Conservation (phyloP, 2,329 filamentous ascomycete species). For the Diplodia corticola region DNA sequence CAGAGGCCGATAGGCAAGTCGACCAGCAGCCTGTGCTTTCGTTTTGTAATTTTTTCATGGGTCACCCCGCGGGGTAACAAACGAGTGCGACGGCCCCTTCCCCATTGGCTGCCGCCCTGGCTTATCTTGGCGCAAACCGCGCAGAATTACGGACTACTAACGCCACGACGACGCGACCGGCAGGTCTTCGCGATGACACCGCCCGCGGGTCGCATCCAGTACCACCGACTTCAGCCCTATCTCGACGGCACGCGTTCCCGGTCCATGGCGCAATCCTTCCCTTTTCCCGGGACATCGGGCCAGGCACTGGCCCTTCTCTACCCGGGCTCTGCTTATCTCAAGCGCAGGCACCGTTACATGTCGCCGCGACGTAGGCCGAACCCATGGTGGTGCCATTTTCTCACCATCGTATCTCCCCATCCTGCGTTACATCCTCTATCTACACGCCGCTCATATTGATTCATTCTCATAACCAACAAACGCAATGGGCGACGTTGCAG, state of each 20-base stretch:
- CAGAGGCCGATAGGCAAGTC: not conserved
- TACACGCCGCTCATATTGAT: not conserved
- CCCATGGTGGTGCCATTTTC: not conserved
- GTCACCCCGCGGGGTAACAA: not conserved
- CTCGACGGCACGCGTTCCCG: not conserved
- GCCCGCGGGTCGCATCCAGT: not conserved
- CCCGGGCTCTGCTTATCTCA: not conserved
- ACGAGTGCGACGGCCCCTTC: not conserved
- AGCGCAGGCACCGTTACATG: not conserved
- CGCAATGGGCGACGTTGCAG: not conserved
- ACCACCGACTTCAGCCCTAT: not conserved
- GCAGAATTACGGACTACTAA: not conserved
- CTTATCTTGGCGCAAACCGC: constrained; percentile 3
- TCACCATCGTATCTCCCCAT: not conserved
- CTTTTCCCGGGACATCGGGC: not conserved
- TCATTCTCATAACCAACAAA: not conserved
- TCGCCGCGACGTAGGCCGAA: no score
- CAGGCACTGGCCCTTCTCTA: not conserved
- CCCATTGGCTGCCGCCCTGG: not conserved
- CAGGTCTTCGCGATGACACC: not conserved
- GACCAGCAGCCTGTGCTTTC: not conserved
- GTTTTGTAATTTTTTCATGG: constrained; percentile 4
- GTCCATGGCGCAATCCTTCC: not conserved
- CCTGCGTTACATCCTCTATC: not conserved
- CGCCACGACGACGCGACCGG: not conserved